Evolutionary conservation across 108 stramenopile genomes (phyloP), one percentile per base, ranked within the genome.

Genomic region (Stephanodiscus minutulus): DNA sequence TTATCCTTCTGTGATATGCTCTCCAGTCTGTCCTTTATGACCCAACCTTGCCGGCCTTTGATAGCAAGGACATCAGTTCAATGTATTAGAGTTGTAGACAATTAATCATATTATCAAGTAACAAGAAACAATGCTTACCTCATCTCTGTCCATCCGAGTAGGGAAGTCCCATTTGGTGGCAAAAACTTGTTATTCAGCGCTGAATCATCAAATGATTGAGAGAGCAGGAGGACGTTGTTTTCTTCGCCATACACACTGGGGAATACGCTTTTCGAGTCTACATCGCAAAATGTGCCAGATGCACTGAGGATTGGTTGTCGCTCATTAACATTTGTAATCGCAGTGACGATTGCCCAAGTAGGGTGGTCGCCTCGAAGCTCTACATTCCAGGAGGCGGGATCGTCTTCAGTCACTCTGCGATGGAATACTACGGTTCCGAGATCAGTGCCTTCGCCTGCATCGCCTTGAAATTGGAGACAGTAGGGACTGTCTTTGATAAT

Each of bases 121-220:
- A 46, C 20, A 60, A 58, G 18, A 8, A 63, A 6, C 13, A n/a
- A 44, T 7, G 18, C 68, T 77, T 31, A 77, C 76, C 50, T 79
- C 79, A 52, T 79, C 73, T 13, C 35, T 1, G 72, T 79, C 66
- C 72, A 81, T 7, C 67, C 72, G 7, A 81, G 27, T 0, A 73
- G 72, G 1, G 64, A 63, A 6, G 79, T 81, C 12, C 73, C 72
- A 5, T 58, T 10, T 12, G 79, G 79, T 57, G 72, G 72, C 58
- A 35, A 39, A 33, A 81, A 81, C 17, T 64, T 39, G 22, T 31
- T 46, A 21, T 33, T 64, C 15, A 24, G 15, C 20, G 79, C 79
- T 15, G 66, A 74, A 66, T 81, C 79, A 28, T 81, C 79, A 33
- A 81, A 81, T 22, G 61, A 64, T 27, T 81, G 79, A 27, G 68